A percentile compares a stretch with the other conserved stretches of the same genome.
Conservation (phyloP, 495 filamentous ascomycete genomes). For the Elasticomyces elasticus region DNA sequence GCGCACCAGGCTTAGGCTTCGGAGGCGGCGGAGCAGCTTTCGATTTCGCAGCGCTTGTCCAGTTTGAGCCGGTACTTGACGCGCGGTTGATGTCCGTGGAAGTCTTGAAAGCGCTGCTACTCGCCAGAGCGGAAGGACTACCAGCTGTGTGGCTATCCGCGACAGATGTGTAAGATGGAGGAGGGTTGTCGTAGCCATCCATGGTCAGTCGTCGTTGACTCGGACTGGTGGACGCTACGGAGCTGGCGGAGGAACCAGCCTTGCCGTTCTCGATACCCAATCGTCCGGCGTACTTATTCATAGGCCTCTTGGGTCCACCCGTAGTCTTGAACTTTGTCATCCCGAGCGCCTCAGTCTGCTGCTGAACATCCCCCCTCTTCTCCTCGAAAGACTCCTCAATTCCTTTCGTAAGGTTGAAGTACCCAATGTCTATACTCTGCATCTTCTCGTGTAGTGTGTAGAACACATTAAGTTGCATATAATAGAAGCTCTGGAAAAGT, state of each 20-base stretch:
- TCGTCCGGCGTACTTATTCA: constrained; percentile 36
- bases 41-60: constrained; percentile 57
- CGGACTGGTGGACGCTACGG: constrained; percentile 22
- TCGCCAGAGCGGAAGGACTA: background rate
- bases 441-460: constrained; percentile 97
- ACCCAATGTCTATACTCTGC: constrained; percentile 92
- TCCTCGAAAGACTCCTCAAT: constrained; percentile 80
- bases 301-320: constrained; percentile 52
- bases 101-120: constrained; percentile 24
- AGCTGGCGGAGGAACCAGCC: constrained; percentile 5
- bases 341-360: constrained; percentile 65
- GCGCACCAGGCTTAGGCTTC: constrained; percentile 72
- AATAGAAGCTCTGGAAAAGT: constrained; percentile 98
- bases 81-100: constrained; percentile 37
- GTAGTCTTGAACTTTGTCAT: constrained; percentile 86
- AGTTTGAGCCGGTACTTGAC: constrained; percentile 48
- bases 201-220: constrained; percentile 32
- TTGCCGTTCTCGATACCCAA: constrained; percentile 27
- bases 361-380: constrained; percentile 79
- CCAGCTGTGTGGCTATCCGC: background rate
- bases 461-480: constrained; percentile 99
- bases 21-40: constrained; percentile 86
- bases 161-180: constrained; percentile 54
- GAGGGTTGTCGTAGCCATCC: constrained; percentile 51
- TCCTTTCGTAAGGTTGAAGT: constrained; percentile 85